Base-by-base conservation (phyloP, 2,329 filamentous ascomycete genomes). In the Cercospora zeae-maydis region DNA sequence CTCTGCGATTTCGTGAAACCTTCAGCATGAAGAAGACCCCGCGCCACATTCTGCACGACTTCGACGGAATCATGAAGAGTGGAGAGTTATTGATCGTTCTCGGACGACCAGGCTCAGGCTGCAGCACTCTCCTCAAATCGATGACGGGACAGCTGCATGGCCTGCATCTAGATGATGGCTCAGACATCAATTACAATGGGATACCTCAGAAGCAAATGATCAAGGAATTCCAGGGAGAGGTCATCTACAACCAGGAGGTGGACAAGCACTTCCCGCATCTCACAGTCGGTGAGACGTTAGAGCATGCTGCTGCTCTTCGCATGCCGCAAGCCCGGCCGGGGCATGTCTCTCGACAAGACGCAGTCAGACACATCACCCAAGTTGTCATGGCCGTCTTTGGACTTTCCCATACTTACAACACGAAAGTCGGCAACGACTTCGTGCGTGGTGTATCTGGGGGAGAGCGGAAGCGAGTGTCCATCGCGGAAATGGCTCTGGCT, bases 41-140 rank as follows among this genome's bases (percentile, higher is more conserved):
- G 65, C 86, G 84, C 68, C 80, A 82, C 2, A 87, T 86, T 63
- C 69, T 86, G 21, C 78, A 77, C 47, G 77, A 81, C 59, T 85
- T 85, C 63, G 78, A 85, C 65, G 83, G 83, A 7, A 72, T 82
- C 0, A 71, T 86, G 56, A 80, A 80, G 62, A 79, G 76, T 61
- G 83, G 83, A 1, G 80, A 82, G 70, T 68, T 81, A 30, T 73
- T 80, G 10, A 75, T 81, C 39, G 80, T 82, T 0, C 77, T 82
- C 8, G 80, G 79, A 14, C 71, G 78, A 11, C 80, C 80, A 0
- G 83, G 80, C 0, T 85, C 83, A 4, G 87, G 87, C 4, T 89
- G 87, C 74, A 84, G 81, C 56, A 89, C 87, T 0, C 76, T 89
- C 0, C 77, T 89, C 8, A 88, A 88, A 75, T 80, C 85, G 0